Base-by-base conservation (phyloP, 1,284 basidiomycete genomes). In the Paramarasmius palmivorus region DNA sequence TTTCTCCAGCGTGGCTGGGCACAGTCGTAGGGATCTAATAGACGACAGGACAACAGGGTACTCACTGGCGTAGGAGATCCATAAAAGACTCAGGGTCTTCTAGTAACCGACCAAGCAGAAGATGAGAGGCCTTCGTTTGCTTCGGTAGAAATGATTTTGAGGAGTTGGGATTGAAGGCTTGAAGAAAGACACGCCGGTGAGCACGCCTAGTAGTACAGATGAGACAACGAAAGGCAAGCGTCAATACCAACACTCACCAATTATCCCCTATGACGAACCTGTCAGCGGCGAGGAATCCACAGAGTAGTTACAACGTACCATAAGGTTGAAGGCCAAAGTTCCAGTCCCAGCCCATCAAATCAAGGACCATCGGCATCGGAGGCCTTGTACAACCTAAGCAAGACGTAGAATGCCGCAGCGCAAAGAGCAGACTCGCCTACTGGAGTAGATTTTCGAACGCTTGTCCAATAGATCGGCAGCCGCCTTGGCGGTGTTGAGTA, bases 281-380 rank as follows among this genome's bases (percentile, higher is more conserved):
- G 17, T n/a, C 10, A 22, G 39, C 19, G 12, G 19, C 12, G 17
- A 22, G 12, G 25, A n/a, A 25, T 9, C 8, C 25, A n/a, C 4
- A 3, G 25, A n/a, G n/a, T 3, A 1, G 15, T 17, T 12, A 26
- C 9, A 19, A n/a, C 36, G 15, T 22, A 36, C 20, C 23, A 37
- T 26, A 34, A 10, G 17, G 3, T 19, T 34, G 29, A 35, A 19
- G 46, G 9, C 51, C 38, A 29, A 48, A 15, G 20, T 42, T 32
- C 38, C 51, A 56, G 29, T 54, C 50, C 57, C 57, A 54, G 32
- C 56, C 56, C 56, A 57, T 57, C 14, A 58, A 20, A 35, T 58
- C 57, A 20, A 14, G 15, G 14, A 54, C 39, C 46, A 52, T 52
- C 17, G 45, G 32, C n/a, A 32, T 19, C 17, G 50, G 6, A 50